phyloP scores from a whole-genome alignment of 2,329 filamentous ascomycete species.

The Aspergillus clavatus region DNA sequence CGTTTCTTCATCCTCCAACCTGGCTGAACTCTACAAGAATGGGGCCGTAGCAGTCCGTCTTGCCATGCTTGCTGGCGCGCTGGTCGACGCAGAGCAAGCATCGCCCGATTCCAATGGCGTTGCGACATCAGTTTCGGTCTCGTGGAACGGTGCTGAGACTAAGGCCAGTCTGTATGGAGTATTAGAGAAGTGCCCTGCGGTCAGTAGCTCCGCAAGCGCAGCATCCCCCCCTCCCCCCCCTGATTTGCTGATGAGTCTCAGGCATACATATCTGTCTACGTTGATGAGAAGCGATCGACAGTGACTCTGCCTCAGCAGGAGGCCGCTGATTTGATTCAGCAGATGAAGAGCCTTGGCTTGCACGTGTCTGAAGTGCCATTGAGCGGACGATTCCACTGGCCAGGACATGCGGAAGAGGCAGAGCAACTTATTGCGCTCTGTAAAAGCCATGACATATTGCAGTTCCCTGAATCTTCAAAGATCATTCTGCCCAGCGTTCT shows the following conservation, averaged over 20 bases:
- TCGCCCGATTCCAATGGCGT: slow-evolving; percentile 22
- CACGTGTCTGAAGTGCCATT: slow-evolving; percentile 28
- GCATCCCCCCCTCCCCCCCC: too few species aligned
- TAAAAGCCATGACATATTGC: slow-evolving; percentile 22
- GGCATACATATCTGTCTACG: slow-evolving; percentile 37
- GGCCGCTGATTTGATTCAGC: slow-evolving; percentile 11
- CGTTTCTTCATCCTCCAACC: slow-evolving; percentile 27
- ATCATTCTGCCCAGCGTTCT: slow-evolving; percentile 22
- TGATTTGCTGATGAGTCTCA: slow-evolving; percentile 8
- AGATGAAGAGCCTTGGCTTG: slow-evolving; percentile 17
- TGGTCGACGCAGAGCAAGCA: slow-evolving; percentile 36
- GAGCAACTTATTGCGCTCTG: slow-evolving; percentile 24
- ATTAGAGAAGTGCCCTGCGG: slow-evolving; percentile 15
- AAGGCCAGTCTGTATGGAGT: slow-evolving; percentile 17
- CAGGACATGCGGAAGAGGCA: slow-evolving; percentile 10
- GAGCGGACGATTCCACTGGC: slow-evolving; percentile 31
- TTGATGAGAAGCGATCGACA: slow-evolving; percentile 36
- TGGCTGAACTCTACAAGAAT: slow-evolving; percentile 29
- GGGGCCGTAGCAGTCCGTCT: slow-evolving; percentile 38
- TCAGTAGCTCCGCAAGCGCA: slow-evolving; percentile 6
- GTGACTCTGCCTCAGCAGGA: slow-evolving; percentile 24
- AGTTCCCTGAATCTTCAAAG: slow-evolving; percentile 29
- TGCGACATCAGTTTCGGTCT: background rate
- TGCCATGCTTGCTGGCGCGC: slow-evolving; percentile 34
- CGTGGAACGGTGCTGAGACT: background rate